Conservation (phyloP, 148 eudicot species). For the Polygonum maritimum region DNA sequence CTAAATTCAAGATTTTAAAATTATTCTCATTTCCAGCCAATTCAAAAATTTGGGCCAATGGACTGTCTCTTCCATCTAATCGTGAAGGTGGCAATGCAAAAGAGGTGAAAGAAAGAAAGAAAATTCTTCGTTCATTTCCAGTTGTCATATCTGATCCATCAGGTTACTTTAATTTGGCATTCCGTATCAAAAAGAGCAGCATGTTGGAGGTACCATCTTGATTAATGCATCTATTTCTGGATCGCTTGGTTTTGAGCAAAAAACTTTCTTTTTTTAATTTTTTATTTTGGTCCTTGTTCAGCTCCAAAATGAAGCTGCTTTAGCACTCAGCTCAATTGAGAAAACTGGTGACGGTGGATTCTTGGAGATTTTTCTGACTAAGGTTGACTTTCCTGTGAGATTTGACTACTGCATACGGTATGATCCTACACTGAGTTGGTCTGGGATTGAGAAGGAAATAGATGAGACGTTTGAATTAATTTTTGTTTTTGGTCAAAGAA, state of each 20-base stretch:
- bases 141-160: constrained; percentile 60
- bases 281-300: constrained; percentile 19
- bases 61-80: constrained; percentile 45
- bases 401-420: constrained; percentile 88
- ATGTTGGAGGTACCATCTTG: constrained; percentile 50
- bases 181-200: constrained; percentile 54
- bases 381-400: constrained; percentile 68
- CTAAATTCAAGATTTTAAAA: background rate
- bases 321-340: constrained; percentile 43
- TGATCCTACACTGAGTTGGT: background rate
- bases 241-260: background rate
- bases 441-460: background rate
- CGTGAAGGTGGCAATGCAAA: constrained; percentile 16
- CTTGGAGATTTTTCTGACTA: constrained; percentile 75
- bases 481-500: background rate
- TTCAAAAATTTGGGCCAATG: constrained; percentile 70
- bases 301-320: constrained; percentile 80
- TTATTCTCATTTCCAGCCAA: constrained; percentile 43
- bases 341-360: constrained; percentile 74
- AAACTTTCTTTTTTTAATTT: background rate
- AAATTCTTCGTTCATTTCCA: constrained; percentile 44
- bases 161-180: constrained; percentile 63
- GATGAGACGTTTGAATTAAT: background rate
- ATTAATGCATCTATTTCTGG: background rate
- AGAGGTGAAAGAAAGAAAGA: constrained; percentile 53